Evolutionary conservation across 1,284 basidiomycete species (phyloP), one percentile per base, ranked within the genome.

Genomic region (Tilletia walkeri): DNA sequence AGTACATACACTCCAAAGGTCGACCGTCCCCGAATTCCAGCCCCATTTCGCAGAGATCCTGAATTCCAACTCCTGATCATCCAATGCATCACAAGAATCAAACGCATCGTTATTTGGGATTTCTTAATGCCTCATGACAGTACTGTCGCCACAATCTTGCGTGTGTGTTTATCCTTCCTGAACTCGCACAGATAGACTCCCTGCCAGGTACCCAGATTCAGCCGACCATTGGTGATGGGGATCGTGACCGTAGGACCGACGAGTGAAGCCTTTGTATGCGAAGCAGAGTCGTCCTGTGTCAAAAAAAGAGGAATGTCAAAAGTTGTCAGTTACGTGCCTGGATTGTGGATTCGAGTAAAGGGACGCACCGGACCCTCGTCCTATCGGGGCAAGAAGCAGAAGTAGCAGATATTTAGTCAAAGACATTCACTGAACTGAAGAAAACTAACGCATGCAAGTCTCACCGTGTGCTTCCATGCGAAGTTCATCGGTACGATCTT

Each of bases 121-220:
- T 24, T 16, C 50, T 65, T 2, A 30, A 30, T 30, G 24, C 1
- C 30, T 66, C 53, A 82, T 39, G 81, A 76, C 89, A 93, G 77
- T 70, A 94, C 89, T 2, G 92, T 94, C n/a, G 92, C 92, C 38
- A 93, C 91, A 65, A 94, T 85, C 47, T 86, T 87, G 70, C 92
- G 86, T 16, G 87, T 86, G 81, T 92, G 91, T 7, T 89, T 83
- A 66, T 85, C 76, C 74, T 89, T 87, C 72, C 92, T 87, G 82
- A 93, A 93, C 82, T 94, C 92, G 4, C 90, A 89, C 63, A 94
- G 48, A 39, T 56, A 69, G 48, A 74, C 59, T 87, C 90, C 92
- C 87, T 95, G 94, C 94, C 93, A 96, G 20, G 92, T 95, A 4
- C 93, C 94, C 50, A 95, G 86, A 76, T 91, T 92, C 73, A 95